A percentile compares a stretch with the other conserved stretches of the same genome.
Evolutionary conservation across 1,139 yeast species (phyloP).

Genomic region (Sugiyamaella pinicola): DNA sequence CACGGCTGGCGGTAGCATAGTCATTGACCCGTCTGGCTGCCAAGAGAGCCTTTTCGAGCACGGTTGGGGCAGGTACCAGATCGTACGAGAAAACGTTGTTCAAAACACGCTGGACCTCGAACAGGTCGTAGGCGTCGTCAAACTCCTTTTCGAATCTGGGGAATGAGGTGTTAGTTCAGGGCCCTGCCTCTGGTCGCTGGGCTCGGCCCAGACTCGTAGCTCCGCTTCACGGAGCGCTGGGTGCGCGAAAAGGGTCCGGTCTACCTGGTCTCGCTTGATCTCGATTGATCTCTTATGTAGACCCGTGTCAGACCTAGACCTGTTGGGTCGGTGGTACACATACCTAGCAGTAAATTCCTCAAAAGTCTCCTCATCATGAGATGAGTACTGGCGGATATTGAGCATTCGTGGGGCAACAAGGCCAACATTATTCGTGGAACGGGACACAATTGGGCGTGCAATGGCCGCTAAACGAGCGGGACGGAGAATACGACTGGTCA

Average conservation of each 20-base stretch:
- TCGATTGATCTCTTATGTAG: too few relatives aligned
- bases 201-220: too few relatives aligned
- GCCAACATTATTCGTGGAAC: conserved; percentile 25
- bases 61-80: conserved; percentile 97
- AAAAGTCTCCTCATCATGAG: conserved; percentile 83
- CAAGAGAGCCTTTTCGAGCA: conserved; percentile 91
- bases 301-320: neutral
- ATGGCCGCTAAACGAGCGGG: conserved; percentile 19
- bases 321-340: too few relatives aligned
- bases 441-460: conserved; percentile 27
- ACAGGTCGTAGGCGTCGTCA: conserved; percentile 95
- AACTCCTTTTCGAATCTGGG: conserved; percentile 89
- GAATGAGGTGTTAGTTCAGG: conserved; percentile 6
- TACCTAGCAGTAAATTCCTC: conserved; percentile 82
- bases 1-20: conserved; percentile 98
- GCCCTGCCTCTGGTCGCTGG: too few relatives aligned
- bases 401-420: conserved; percentile 39
- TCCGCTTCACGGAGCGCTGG: too few relatives aligned
- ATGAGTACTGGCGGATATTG: conserved; percentile 65
- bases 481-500: conserved; percentile 16
- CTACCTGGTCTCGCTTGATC: too few relatives aligned
- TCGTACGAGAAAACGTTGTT: conserved; percentile 98
- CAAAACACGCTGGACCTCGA: conserved; percentile 88
- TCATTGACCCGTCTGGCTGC: conserved; percentile 99
- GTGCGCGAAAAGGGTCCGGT: too few relatives aligned